Conservation (phyloP, 352 stramenopile species). For the Phytophthora sp. region DNA sequence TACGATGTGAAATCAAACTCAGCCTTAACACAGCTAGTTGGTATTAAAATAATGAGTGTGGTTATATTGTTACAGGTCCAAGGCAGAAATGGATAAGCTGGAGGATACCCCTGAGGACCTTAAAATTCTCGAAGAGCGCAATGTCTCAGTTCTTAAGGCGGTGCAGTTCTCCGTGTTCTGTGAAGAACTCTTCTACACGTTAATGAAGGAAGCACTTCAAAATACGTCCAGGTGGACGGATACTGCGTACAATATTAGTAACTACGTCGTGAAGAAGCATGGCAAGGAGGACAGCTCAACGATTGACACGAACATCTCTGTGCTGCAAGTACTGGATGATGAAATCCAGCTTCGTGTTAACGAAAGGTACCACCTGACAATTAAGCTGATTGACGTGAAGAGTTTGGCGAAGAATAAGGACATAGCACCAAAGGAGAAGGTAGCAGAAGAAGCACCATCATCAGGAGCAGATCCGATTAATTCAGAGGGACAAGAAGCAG, state of each 20-base stretch:
- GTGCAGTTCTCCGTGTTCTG: constrained; percentile 90
- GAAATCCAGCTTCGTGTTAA: constrained; percentile 81
- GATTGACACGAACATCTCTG: constrained; percentile 51
- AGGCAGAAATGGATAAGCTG: constrained; percentile 58
- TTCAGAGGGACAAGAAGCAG: constrained; percentile 14
- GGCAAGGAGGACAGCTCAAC: constrained; percentile 34
- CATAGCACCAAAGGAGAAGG: constrained; percentile 5
- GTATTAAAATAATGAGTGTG: background rate
- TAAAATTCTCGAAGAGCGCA: constrained; percentile 69
- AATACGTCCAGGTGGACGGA: constrained; percentile 73
- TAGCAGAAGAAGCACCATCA: constrained; percentile 1
- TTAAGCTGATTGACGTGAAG: constrained; percentile 76
- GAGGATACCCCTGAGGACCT: constrained; percentile 69
- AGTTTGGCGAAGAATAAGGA: constrained; percentile 29
- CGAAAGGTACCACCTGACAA: constrained; percentile 70
- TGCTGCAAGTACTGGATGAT: constrained; percentile 83
- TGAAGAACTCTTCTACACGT: constrained; percentile 83
- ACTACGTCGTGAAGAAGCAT: constrained; percentile 59
- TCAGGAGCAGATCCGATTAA: constrained; percentile 9
- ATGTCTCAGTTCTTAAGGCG: constrained; percentile 71
- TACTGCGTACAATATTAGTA: constrained; percentile 68
- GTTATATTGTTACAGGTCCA: constrained; percentile 40
- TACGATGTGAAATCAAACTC: too few species aligned
- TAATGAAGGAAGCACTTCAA: constrained; percentile 84
- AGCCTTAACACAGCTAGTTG: background rate